Base-by-base conservation (phyloP, 2,329 filamentous ascomycete genomes). In the Helminthosporium solani region DNA sequence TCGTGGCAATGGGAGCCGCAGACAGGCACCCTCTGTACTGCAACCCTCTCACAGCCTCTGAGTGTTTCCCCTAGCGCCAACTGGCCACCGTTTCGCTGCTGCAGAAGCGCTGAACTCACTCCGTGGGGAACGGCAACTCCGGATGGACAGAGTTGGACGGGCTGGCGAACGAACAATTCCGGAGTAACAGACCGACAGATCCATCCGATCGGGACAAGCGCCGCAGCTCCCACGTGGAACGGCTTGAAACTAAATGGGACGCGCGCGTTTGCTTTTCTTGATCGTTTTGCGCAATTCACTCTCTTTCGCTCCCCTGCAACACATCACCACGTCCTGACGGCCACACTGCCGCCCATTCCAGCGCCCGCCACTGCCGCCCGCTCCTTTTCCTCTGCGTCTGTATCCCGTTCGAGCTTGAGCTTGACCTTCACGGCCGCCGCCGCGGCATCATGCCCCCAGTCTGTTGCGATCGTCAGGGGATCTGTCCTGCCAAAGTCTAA, bases 151-250 rank as follows among this genome's bases (percentile, higher is more conserved):
- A 41, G 33, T 9, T 38, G 19, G 30, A 37, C 15, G 27, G 16
- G 12, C 42, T 42, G 35, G 35, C 53, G 47, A 48, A 51, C 44
- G 44, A 53, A 48, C 38, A 52, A 16, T 46, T 57, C 55, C 49
- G 54, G 49, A 53, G 43, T 31, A 37, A 20, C 49, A 52, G 28
- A 33, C 21, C 42, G 34, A 44, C 46, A 45, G 33, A 23, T 40
- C 52, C 49, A 51, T 52, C 42, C 43, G 46, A 46, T 43, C 41
- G 43, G n/a, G 35, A 42, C 35, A n/a, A 20, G 35, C 34, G 41
- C 46, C 46, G 49, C 56, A 63, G 49, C 55, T 60, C 44, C 52
- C 63, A 68, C 63, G 64, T 67, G 62, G 60, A 54, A 42, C n/a
- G 35, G 34, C 47, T 42, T 54, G 46, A 54, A 54, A 51, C 48